Evolutionary conservation across 257 asterid genomes (phyloP).

Genomic region (Ballota nigra): DNA sequence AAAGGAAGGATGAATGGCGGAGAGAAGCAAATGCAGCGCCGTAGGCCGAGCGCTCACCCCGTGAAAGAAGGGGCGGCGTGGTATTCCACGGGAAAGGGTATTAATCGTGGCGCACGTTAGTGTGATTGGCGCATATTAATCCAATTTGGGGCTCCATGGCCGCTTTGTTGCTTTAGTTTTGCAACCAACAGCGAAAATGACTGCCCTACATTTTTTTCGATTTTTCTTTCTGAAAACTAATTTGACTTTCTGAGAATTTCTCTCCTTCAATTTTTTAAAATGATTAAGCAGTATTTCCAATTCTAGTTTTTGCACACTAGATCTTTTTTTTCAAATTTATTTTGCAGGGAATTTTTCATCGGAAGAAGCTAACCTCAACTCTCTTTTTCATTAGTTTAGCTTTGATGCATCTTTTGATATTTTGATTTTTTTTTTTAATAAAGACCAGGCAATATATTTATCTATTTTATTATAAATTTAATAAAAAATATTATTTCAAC

Average conservation of each 20-base stretch:
- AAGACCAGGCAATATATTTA: too few relatives aligned
- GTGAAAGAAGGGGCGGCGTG: constrained; percentile 60
- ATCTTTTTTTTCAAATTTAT: not conserved
- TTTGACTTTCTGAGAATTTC: not conserved
- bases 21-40: constrained; percentile 37
- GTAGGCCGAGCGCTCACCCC: constrained; percentile 85
- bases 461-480: too few relatives aligned
- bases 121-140: constrained; percentile 66
- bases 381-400: not conserved
- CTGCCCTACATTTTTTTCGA: constrained; percentile 56
- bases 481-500: not conserved
- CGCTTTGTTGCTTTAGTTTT: constrained; percentile 48
- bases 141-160: constrained; percentile 36
- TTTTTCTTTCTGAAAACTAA: not conserved
- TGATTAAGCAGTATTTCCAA: too few relatives aligned
- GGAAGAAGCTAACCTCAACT: too few relatives aligned
- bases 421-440: too few relatives aligned
- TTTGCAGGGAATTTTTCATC: too few relatives aligned
- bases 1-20: not conserved
- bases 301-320: not conserved
- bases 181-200: constrained; percentile 48
- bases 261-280: not conserved
- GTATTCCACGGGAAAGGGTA: constrained; percentile 79
- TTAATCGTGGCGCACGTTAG: constrained; percentile 64
- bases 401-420: too few relatives aligned